Evolutionary conservation across 805 yeast species (phyloP).

Genomic region (Yamadazyma kitorensis): DNA sequence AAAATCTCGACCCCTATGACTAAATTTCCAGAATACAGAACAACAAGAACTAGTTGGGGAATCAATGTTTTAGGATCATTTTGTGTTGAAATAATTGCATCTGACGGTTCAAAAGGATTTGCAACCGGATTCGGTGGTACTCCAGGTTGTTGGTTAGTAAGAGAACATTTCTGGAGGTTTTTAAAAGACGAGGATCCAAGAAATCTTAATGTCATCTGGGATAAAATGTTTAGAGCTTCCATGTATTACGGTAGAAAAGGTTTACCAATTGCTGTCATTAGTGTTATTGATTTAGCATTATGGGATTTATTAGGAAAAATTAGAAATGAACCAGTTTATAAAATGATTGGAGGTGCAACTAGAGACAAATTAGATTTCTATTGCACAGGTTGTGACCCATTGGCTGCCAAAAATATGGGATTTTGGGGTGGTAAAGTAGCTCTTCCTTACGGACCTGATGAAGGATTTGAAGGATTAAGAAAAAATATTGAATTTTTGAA

Average conservation of each 20-base stretch:
- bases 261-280: slow-evolving; percentile 44
- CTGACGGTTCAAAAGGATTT: slow-evolving; percentile 48
- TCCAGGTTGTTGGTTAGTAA: slow-evolving; percentile 47
- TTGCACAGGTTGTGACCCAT: slow-evolving; percentile 49
- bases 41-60: slow-evolving; percentile 48
- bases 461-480: slow-evolving; percentile 44
- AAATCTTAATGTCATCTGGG: slow-evolving; percentile 45
- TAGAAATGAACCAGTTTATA: slow-evolving; percentile 50
- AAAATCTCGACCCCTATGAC: slow-evolving; percentile 51
- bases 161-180: slow-evolving; percentile 46
- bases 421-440: slow-evolving; percentile 56
- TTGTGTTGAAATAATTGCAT: slow-evolving; percentile 47
- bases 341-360: slow-evolving; percentile 51
- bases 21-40: slow-evolving; percentile 42
- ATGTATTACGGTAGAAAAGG: slow-evolving; percentile 54
- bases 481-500: slow-evolving; percentile 46
- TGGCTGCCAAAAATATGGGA: slow-evolving; percentile 48
- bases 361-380: slow-evolving; percentile 44
- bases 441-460: slow-evolving; percentile 49
- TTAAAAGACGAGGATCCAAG: slow-evolving; percentile 47
- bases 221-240: slow-evolving; percentile 47
- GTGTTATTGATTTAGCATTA: slow-evolving; percentile 47
- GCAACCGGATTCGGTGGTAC: slow-evolving; percentile 56
- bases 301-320: slow-evolving; percentile 52
- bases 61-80: slow-evolving; percentile 50